phyloP scores from a whole-genome alignment of 495 filamentous ascomycete genomes.

The Trichoderma reesei region DNA sequence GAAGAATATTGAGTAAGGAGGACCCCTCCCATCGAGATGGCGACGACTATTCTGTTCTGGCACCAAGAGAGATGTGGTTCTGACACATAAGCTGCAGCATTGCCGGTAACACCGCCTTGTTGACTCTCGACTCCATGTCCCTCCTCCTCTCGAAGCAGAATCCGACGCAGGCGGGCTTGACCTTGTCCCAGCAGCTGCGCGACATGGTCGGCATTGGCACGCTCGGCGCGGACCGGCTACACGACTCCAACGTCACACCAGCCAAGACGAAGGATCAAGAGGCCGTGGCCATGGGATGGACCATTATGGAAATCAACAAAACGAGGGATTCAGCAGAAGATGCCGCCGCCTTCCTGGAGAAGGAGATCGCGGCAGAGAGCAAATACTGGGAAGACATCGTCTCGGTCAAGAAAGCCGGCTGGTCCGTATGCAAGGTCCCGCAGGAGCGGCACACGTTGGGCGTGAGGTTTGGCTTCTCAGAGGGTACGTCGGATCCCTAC shows the following conservation, averaged over 20 bases:
- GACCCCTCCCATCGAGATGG: neutral
- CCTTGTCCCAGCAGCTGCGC: slow-evolving; percentile 61
- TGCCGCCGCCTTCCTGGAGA: slow-evolving; percentile 60
- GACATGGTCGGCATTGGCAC: slow-evolving; percentile 60
- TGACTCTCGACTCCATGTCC: slow-evolving; percentile 74
- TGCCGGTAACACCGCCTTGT: slow-evolving; percentile 56
- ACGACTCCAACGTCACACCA: slow-evolving; percentile 45
- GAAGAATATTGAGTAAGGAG: slow-evolving; percentile 37
- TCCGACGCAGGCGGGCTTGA: slow-evolving; percentile 53
- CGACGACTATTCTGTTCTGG: neutral
- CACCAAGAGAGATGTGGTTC: neutral
- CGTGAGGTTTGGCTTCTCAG: slow-evolving; percentile 81
- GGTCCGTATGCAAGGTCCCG: slow-evolving; percentile 68
- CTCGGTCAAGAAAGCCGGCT: slow-evolving; percentile 69
- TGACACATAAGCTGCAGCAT: slow-evolving; percentile 14
- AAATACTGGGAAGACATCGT: slow-evolving; percentile 84
- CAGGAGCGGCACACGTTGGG: slow-evolving; percentile 64
- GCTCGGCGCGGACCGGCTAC: slow-evolving; percentile 62
- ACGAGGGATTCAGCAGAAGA: slow-evolving; percentile 66
- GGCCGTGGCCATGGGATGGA: slow-evolving; percentile 63
- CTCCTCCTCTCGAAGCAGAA: slow-evolving; percentile 70
- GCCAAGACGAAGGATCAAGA: slow-evolving; percentile 45
- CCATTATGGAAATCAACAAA: slow-evolving; percentile 61
- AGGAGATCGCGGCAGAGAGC: slow-evolving; percentile 66
- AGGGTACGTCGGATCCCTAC: slow-evolving; percentile 27